A percentile compares a stretch with the other conserved stretches of the same genome.
phyloP scores from a whole-genome alignment of 169 alveolate genomes.

The Plasmodium relictum region DNA sequence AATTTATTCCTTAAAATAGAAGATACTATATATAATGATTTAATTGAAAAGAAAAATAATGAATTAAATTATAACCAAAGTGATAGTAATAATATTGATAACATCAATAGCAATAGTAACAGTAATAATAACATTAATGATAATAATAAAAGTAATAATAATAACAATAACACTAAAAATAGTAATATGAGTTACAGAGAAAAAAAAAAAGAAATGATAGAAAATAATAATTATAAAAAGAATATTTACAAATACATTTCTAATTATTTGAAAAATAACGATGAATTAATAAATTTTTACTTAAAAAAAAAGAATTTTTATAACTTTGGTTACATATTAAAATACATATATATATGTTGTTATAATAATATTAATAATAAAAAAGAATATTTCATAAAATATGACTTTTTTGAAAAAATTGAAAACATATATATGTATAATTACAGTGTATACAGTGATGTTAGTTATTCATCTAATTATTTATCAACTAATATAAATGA shows the following conservation, averaged over 20 bases:
- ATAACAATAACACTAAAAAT: neutral
- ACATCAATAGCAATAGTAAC: neutral
- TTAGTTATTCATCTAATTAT: slow-evolving; percentile 12
- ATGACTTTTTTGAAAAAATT: slow-evolving; percentile 7
- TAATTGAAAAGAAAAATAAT: neutral
- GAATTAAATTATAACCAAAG: neutral
- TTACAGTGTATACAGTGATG: slow-evolving; percentile 39
- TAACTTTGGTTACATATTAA: neutral
- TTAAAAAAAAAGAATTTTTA: slow-evolving; percentile 13
- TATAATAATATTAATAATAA: slow-evolving; percentile 32
- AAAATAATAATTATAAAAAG: neutral
- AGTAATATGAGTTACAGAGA: neutral
- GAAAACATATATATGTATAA: slow-evolving; percentile 12
- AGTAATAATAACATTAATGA: neutral
- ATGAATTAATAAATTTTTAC: neutral
- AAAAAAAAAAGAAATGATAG: neutral
- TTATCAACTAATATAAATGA: neutral
- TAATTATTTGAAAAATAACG: slow-evolving; percentile 10
- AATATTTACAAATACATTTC: neutral
- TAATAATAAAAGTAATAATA: neutral
- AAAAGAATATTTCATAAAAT: slow-evolving; percentile 28
- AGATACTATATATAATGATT: neutral
- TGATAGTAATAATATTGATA: neutral
- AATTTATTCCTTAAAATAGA: neutral
- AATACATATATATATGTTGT: slow-evolving; percentile 23